Conservation (phyloP, 441 rosid genomes). For the Gossypium davidsonii region DNA sequence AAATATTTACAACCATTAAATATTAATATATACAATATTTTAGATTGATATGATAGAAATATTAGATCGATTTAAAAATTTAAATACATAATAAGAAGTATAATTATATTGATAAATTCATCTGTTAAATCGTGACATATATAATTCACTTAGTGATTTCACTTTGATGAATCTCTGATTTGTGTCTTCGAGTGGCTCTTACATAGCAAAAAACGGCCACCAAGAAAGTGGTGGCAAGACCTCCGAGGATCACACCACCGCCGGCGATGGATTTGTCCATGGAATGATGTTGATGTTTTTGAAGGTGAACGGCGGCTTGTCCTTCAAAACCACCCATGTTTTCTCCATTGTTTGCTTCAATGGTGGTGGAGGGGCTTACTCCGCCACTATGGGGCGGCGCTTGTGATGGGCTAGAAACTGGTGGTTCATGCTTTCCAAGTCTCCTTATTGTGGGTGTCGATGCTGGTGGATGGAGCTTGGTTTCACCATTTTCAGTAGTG, state of each 20-base stretch:
- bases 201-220: slow-evolving; percentile 67
- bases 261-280: slow-evolving; percentile 63
- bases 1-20: too few relatives aligned
- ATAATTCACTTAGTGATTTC: slow-evolving; percentile 15
- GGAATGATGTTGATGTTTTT: slow-evolving; percentile 32
- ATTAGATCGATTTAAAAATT: too few relatives aligned
- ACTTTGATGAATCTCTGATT: slow-evolving; percentile 20
- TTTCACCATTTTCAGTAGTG: slow-evolving; percentile 1
- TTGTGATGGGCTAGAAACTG: slow-evolving; percentile 22
- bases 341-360: slow-evolving; percentile 5
- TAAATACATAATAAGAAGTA: too few relatives aligned
- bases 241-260: slow-evolving; percentile 64
- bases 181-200: slow-evolving; percentile 60
- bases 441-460: slow-evolving; percentile 30
- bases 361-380: slow-evolving; percentile 18
- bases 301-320: slow-evolving; percentile 15
- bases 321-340: slow-evolving; percentile 14
- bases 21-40: too few relatives aligned
- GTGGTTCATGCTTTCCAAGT: slow-evolving; percentile 33
- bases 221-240: slow-evolving; percentile 59
- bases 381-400: background rate
- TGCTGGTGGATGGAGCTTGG: slow-evolving; percentile 14
- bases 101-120: too few relatives aligned
- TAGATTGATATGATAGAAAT: too few relatives aligned
- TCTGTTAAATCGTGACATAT: too few relatives aligned